A percentile compares a stretch with the other conserved stretches of the same genome.
phyloP scores from a whole-genome alignment of 2,329 filamentous ascomycete species.

The Ophiocordyceps camponoti-saundersi region DNA sequence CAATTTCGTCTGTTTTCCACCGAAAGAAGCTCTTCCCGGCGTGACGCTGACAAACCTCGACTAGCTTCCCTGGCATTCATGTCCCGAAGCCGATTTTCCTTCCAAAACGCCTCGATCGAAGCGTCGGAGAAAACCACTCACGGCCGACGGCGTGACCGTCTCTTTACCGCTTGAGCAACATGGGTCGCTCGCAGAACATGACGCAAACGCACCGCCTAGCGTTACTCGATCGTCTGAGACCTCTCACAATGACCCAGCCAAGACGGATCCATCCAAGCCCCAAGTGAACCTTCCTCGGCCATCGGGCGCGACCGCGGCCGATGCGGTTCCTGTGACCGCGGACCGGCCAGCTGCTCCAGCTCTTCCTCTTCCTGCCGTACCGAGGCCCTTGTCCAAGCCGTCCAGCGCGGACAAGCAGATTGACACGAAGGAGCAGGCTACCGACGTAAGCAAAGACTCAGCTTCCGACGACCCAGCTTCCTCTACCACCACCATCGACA shows the following conservation, averaged over 20 bases:
- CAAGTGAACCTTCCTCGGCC: conserved; percentile 5
- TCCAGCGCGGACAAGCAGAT: conserved; percentile 5
- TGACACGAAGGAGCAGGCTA: not conserved
- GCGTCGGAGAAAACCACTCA: conserved; percentile 24
- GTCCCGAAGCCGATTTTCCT: conserved; percentile 34
- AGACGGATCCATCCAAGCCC: conserved; percentile 1
- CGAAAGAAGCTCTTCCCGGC: not conserved
- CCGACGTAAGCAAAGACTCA: conserved; percentile 3
- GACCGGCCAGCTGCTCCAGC: conserved; percentile 17
- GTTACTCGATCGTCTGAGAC: not conserved
- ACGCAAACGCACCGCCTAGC: not conserved
- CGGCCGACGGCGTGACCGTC: conserved; percentile 18
- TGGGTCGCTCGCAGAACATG: conserved; percentile 13
- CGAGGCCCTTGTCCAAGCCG: conserved; percentile 18
- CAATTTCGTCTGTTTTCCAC: not conserved
- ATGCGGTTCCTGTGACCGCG: conserved; percentile 8
- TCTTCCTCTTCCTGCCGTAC: conserved; percentile 27
- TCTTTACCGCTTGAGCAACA: conserved; percentile 24
- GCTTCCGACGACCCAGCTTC: conserved; percentile 4
- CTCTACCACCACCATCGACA: not conserved
- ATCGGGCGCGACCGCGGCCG: conserved; percentile 4
- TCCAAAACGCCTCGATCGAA: conserved; percentile 17
- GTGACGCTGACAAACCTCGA: conserved; percentile 3
- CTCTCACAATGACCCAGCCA: not conserved
- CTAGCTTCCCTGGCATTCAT: conserved; percentile 42